phyloP scores from a whole-genome alignment of 345 rosid genomes.

The Heritiera fomes region DNA sequence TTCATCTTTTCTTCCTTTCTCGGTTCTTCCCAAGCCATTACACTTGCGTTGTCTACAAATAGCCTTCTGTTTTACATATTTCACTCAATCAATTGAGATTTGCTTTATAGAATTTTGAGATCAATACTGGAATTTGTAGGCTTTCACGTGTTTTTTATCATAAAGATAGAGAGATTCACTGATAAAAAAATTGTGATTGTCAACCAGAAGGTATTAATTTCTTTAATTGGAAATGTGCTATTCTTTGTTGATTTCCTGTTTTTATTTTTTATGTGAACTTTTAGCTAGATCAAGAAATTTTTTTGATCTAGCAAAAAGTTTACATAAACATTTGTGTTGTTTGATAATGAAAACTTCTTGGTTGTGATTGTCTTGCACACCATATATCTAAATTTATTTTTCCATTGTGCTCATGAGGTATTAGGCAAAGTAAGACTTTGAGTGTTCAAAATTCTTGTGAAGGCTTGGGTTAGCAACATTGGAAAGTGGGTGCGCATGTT shows the following conservation, averaged over 20 bases:
- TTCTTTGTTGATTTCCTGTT: not conserved
- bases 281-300: not conserved
- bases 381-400: not conserved
- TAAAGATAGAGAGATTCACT: not conserved
- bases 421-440: not conserved
- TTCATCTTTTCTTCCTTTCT: not conserved
- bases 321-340: not conserved
- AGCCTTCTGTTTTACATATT: not conserved
- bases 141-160: not conserved
- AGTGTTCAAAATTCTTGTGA: not conserved
- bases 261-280: not conserved
- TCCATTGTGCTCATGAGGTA: not conserved
- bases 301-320: too few species aligned
- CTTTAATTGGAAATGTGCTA: not conserved
- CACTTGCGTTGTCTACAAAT: not conserved
- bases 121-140: not conserved
- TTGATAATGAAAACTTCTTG: too few species aligned
- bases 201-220: not conserved
- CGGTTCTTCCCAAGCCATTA: not conserved
- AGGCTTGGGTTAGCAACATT: not conserved
- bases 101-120: not conserved
- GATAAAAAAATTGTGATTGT: not conserved
- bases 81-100: not conserved
- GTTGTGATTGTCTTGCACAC: not conserved
- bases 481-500: not conserved